Conservation (phyloP, 768 basidiomycete species). For the Ephemerocybe angulata region DNA sequence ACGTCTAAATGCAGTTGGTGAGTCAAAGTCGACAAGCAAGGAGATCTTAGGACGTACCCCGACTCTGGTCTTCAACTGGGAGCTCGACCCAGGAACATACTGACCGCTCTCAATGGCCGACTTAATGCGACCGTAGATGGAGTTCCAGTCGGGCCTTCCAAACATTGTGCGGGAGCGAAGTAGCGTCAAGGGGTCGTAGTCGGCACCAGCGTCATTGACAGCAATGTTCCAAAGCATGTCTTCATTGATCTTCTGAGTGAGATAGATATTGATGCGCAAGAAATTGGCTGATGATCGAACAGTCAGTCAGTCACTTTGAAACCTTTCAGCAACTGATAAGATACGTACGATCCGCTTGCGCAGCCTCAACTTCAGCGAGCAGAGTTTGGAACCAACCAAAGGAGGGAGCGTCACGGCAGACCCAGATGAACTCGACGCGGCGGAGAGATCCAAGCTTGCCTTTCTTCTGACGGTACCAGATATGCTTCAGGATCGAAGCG, state of each 20-base stretch:
- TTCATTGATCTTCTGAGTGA: conserved; percentile 81
- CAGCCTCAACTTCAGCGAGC: conserved; percentile 82
- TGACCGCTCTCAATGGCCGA: conserved; percentile 77
- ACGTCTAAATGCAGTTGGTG: conserved; percentile 50
- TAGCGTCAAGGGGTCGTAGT: conserved; percentile 86
- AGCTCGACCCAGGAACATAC: conserved; percentile 75
- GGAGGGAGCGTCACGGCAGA: conserved; percentile 91
- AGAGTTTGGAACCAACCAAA: conserved; percentile 96
- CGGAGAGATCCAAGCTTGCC: conserved; percentile 76
- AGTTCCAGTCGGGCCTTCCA: conserved; percentile 87
- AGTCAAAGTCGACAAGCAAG: conserved; percentile 5
- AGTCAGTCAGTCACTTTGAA: conserved; percentile 16
- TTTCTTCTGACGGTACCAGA: conserved; percentile 88
- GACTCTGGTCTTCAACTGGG: conserved; percentile 79
- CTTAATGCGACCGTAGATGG: conserved; percentile 71
- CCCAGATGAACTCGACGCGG: conserved; percentile 94
- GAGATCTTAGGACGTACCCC: conserved; percentile 49
- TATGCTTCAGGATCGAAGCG: conserved; percentile 90
- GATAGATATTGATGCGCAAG: conserved; percentile 86
- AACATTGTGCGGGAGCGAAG: conserved; percentile 88
- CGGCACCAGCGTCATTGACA: conserved; percentile 79
- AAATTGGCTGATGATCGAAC: conserved; percentile 66
- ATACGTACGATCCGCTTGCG: conserved; percentile 81
- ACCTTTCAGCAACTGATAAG: neutral
- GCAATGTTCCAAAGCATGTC: conserved; percentile 92